Evolutionary conservation across 129 eudicot genomes (phyloP).

Genomic region (Glebionis coronaria): DNA sequence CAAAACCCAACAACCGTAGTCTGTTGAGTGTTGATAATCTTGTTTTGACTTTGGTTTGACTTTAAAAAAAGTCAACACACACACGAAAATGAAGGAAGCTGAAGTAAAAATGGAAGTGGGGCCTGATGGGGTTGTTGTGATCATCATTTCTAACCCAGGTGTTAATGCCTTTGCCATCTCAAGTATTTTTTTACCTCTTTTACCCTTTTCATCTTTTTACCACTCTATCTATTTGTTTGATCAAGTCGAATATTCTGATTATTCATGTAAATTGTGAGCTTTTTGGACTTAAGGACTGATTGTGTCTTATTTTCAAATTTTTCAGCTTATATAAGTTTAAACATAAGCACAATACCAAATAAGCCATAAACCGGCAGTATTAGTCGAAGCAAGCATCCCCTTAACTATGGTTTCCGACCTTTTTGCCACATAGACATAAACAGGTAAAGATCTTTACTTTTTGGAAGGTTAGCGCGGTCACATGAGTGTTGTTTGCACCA

Average conservation of each 20-base stretch:
- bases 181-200: constrained; percentile 42
- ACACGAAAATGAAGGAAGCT: constrained; percentile 40
- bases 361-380: too few species aligned
- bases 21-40: neutral
- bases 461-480: too few species aligned
- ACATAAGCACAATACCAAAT: too few species aligned
- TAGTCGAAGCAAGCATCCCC: too few species aligned
- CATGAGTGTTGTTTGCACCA: too few species aligned
- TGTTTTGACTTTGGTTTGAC: constrained; percentile 7
- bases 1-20: too few species aligned
- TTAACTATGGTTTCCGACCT: too few species aligned
- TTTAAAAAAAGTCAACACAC: neutral
- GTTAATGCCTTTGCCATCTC: constrained; percentile 73
- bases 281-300: neutral
- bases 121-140: constrained; percentile 71
- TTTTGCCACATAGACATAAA: too few species aligned
- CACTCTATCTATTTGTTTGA: constrained; percentile 3
- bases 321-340: too few species aligned
- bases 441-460: too few species aligned
- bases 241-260: neutral
- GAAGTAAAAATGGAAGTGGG: constrained; percentile 73
- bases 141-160: constrained; percentile 82
- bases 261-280: too few species aligned
- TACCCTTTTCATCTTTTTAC: neutral
- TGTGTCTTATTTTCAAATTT: neutral